These are phyloP conservation scores for Glomus cerebriforme DNA, from an alignment of 192 early-diverging fungal species.

Conservation along the genomic window DNA sequence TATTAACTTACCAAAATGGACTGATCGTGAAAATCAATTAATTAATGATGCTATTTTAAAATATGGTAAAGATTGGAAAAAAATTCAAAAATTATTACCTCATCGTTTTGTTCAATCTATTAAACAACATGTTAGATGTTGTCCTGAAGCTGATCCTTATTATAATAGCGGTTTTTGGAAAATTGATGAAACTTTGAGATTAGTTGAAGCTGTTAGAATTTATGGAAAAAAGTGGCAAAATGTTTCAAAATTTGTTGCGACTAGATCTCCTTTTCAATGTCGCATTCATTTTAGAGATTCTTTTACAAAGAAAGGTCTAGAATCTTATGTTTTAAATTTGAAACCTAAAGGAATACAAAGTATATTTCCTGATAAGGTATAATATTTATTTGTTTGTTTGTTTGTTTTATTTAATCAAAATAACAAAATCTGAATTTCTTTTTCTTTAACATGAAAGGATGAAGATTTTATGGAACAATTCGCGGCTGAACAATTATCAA, in stretches of 20 bases:
- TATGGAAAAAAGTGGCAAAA: not conserved
- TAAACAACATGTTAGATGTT: not conserved
- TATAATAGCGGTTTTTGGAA: not conserved
- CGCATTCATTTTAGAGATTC: not conserved
- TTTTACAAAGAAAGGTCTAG: not conserved
- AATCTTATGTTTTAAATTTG: not conserved
- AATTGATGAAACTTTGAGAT: not conserved
- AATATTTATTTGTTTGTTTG: too few relatives aligned
- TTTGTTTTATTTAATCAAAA: not conserved
- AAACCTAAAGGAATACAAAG: not conserved
- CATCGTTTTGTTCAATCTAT: not conserved
- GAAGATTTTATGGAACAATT: not conserved
- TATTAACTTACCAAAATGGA: not conserved
- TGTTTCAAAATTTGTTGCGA: not conserved
- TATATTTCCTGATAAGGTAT: not conserved
- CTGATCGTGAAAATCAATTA: not conserved
- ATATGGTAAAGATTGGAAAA: not conserved
- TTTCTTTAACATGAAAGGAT: not conserved
- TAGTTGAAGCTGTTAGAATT: not conserved
- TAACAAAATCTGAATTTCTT: not conserved
- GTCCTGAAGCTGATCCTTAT: not conserved
- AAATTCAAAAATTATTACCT: not conserved
- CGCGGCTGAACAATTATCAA: not conserved
- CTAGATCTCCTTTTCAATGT: conserved; percentile 1
- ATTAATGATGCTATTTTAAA: not conserved